Evolutionary conservation across 2,329 filamentous ascomycete genomes (phyloP).

Genomic region (Ophiobolus disseminans): DNA sequence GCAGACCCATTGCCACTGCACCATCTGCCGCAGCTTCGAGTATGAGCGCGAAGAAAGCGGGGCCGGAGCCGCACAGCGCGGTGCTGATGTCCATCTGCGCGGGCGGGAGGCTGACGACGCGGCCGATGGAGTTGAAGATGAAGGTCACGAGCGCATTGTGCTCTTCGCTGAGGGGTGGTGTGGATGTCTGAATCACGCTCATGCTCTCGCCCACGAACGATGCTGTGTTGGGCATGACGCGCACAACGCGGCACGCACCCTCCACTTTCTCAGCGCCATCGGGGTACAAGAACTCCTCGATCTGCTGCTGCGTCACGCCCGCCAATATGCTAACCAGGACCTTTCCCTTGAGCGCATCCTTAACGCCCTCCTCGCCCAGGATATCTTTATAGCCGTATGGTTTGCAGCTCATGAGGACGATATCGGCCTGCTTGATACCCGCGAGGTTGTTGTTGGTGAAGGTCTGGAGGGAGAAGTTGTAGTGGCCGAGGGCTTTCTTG

Average conservation of each 20-base stretch:
- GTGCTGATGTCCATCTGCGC: slow-evolving; percentile 75
- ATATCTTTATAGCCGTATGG: slow-evolving; percentile 75
- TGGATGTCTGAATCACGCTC: slow-evolving; percentile 73
- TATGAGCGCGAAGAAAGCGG: slow-evolving; percentile 77
- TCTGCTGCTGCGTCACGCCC: slow-evolving; percentile 73
- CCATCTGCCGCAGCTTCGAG: slow-evolving; percentile 79
- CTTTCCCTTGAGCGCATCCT: slow-evolving; percentile 77
- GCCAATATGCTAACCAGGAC: slow-evolving; percentile 82
- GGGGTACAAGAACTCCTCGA: slow-evolving; percentile 68
- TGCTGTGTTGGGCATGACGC: slow-evolving; percentile 87
- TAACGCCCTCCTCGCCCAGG: slow-evolving; percentile 71
- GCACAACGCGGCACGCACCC: slow-evolving; percentile 69
- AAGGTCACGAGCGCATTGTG: slow-evolving; percentile 69
- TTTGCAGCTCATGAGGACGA: slow-evolving; percentile 82
- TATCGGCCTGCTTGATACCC: slow-evolving; percentile 71
- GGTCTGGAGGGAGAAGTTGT: slow-evolving; percentile 69
- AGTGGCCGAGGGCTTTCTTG: slow-evolving; percentile 68
- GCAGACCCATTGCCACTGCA: slow-evolving; percentile 79
- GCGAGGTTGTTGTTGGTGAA: slow-evolving; percentile 75
- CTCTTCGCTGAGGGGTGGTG: slow-evolving; percentile 63
- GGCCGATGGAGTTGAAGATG: slow-evolving; percentile 78
- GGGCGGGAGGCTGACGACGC: slow-evolving; percentile 71
- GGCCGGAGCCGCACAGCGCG: slow-evolving; percentile 75
- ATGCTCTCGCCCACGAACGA: slow-evolving; percentile 80
- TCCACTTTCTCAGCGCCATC: slow-evolving; percentile 54